Evolutionary conservation across 129 eudicot genomes (phyloP).

Genomic region (Smallanthus sonchifolius): DNA sequence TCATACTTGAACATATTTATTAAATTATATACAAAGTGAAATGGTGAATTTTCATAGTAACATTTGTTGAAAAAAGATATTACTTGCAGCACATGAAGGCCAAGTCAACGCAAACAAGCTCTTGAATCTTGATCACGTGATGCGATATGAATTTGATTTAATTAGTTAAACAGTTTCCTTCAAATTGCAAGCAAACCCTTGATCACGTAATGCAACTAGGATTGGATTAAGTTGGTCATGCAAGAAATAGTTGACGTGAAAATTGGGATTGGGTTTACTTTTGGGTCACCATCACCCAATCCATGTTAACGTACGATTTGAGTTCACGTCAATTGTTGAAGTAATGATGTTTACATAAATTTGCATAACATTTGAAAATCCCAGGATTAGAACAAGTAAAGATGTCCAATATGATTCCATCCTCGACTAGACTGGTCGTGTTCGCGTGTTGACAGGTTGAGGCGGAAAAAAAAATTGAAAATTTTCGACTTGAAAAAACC

Average conservation of each 20-base stretch:
- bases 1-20: not conserved
- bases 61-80: too few relatives aligned
- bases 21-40: not conserved
- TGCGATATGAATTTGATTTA: not conserved
- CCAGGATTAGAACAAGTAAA: too few relatives aligned
- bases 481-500: too few relatives aligned
- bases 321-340: not conserved
- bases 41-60: not conserved
- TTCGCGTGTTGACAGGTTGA: too few relatives aligned
- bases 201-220: constrained; percentile 8
- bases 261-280: constrained; percentile 4
- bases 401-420: too few relatives aligned
- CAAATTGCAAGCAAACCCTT: not conserved
- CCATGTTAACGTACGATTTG: not conserved
- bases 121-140: not conserved
- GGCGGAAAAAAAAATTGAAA: too few relatives aligned
- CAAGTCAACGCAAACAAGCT: not conserved
- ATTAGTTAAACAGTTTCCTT: not conserved
- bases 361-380: too few relatives aligned
- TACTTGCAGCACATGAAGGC: too few relatives aligned
- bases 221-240: not conserved
- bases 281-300: not conserved
- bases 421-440: too few relatives aligned
- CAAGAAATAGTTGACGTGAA: not conserved
- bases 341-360: too few relatives aligned